phyloP scores from a whole-genome alignment of 148 eudicot genomes.

The Rhododendron simsii region DNA sequence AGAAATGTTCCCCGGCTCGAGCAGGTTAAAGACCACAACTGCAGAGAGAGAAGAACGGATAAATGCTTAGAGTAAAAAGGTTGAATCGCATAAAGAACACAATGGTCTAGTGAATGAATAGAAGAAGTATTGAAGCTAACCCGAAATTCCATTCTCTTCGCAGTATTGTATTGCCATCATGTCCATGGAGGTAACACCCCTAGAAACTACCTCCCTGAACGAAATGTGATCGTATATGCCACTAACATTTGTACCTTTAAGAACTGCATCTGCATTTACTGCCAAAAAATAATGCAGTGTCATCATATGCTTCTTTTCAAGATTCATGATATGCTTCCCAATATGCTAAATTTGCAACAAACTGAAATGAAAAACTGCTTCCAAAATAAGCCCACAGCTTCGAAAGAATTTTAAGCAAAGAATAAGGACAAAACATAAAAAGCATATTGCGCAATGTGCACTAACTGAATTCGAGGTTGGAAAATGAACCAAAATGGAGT shows the following conservation, averaged over 20 bases:
- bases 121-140: slow-evolving; percentile 29
- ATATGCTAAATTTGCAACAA: background rate
- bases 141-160: slow-evolving; percentile 85
- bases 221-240: slow-evolving; percentile 76
- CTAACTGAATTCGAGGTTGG: background rate
- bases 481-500: background rate
- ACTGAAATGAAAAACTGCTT: background rate
- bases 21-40: slow-evolving; percentile 85
- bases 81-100: background rate
- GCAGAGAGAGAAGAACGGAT: slow-evolving; percentile 11
- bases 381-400: background rate
- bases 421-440: background rate
- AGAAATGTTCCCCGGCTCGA: slow-evolving; percentile 84
- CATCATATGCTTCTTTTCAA: background rate
- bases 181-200: slow-evolving; percentile 72
- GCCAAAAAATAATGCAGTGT: slow-evolving; percentile 13
- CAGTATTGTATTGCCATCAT: slow-evolving; percentile 82
- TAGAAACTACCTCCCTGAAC: slow-evolving; percentile 74
- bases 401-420: background rate
- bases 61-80: background rate
- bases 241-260: slow-evolving; percentile 75
- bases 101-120: no score
- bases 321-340: background rate
- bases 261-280: slow-evolving; percentile 89
- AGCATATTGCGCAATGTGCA: background rate